Conservation (phyloP, 140 eudicot genomes). For the Oenanthe javanica region DNA sequence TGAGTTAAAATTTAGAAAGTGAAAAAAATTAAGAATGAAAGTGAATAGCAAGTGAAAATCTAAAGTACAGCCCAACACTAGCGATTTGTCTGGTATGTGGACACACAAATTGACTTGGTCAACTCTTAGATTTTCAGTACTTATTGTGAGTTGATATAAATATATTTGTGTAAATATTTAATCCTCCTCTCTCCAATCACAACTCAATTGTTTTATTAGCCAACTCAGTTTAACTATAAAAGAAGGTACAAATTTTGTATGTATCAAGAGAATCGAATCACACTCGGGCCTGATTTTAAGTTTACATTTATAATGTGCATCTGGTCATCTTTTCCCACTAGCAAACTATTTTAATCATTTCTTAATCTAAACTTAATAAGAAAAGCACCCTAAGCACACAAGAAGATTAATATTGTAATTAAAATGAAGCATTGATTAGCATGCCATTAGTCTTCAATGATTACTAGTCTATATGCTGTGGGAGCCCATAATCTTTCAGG, state of each 20-base stretch:
- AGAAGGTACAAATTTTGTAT: not conserved
- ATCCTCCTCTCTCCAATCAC: conserved; percentile 12
- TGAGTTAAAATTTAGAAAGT: too few relatives aligned
- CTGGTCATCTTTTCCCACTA: conserved; percentile 31
- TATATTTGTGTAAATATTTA: not conserved
- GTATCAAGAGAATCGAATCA: conserved; percentile 9
- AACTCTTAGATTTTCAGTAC: conserved; percentile 20
- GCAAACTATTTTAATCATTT: conserved; percentile 3
- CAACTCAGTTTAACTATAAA: conserved; percentile 26
- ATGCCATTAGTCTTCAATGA: conserved; percentile 23
- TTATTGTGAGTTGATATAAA: not conserved
- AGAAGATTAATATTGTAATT: conserved; percentile 6
- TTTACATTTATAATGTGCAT: not conserved
- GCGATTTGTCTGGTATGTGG: conserved; percentile 24
- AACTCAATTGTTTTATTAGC: conserved; percentile 16
- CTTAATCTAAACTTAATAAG: conserved; percentile 7
- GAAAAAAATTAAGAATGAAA: too few relatives aligned
- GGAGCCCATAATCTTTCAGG: conserved; percentile 17
- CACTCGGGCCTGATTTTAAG: not conserved
- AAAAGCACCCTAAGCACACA: not conserved
- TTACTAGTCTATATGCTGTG: conserved; percentile 17
- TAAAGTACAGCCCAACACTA: not conserved
- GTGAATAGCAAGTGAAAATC: too few relatives aligned
- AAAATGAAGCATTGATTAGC: conserved; percentile 14
- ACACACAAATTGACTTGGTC: conserved; percentile 20